Percentiles rank a stretch among this genome's conserved stretches.
These are phyloP conservation scores for Symbiodinium natans DNA, from an alignment of 73 alveolate genomes.

Conservation along the genomic window DNA sequence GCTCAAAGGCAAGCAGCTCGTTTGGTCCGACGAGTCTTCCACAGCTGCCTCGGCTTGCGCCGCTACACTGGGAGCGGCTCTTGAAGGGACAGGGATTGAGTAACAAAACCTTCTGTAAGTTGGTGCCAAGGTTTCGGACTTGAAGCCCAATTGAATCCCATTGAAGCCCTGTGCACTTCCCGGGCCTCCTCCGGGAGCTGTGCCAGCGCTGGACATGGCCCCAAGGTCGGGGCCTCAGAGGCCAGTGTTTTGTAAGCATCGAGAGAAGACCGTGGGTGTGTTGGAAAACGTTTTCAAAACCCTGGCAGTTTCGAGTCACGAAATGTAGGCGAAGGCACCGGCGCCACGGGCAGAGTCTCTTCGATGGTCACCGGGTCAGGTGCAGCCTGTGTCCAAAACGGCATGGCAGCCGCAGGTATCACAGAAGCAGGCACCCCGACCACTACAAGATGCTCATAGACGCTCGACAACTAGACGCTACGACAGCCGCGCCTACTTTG, in stretches of 20 bases:
- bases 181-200: constrained; percentile 1
- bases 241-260: neutral
- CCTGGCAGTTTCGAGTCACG: neutral
- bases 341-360: neutral
- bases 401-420: too few relatives aligned
- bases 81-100: too few relatives aligned
- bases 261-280: too few relatives aligned
- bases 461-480: too few relatives aligned
- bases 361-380: neutral
- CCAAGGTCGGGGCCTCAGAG: neutral
- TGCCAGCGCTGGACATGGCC: neutral
- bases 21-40: neutral
- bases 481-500: too few relatives aligned
- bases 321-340: neutral
- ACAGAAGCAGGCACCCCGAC: too few relatives aligned
- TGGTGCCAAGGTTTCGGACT: too few relatives aligned
- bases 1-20: neutral
- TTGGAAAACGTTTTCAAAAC: neutral
- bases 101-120: too few relatives aligned
- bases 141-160: too few relatives aligned
- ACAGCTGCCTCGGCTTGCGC: neutral
- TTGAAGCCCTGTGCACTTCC: too few relatives aligned
- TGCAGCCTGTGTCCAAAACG: neutral
- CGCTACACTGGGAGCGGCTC: too few relatives aligned
- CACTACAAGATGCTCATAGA: too few relatives aligned